Evolutionary conservation across 1,139 yeast genomes (phyloP).

Genomic region (Geotrichum europaeum): DNA sequence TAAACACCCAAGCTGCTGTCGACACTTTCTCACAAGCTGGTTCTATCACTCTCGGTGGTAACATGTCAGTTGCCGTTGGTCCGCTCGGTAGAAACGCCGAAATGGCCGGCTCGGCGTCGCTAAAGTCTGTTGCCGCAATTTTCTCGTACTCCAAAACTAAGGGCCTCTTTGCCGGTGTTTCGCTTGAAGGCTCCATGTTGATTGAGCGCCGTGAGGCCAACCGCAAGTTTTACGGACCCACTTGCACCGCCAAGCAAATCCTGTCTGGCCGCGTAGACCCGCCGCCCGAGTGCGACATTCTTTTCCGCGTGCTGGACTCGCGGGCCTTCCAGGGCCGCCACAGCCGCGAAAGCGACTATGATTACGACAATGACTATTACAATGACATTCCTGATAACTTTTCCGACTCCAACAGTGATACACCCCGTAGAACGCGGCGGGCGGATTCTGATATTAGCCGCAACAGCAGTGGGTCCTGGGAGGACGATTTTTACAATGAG

Average conservation of each 20-base stretch:
- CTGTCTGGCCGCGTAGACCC: slow-evolving; percentile 81
- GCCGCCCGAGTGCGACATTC: slow-evolving; percentile 88
- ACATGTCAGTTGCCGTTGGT: slow-evolving; percentile 95
- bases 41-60: slow-evolving; percentile 91
- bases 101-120: slow-evolving; percentile 93
- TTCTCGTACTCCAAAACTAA: slow-evolving; percentile 93
- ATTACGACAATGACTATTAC: slow-evolving; percentile 55
- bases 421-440: slow-evolving; percentile 19
- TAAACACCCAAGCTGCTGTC: slow-evolving; percentile 82
- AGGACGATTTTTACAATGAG: slow-evolving; percentile 15
- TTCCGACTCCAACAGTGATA: slow-evolving; percentile 28
- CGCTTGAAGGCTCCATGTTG: slow-evolving; percentile 92
- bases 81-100: slow-evolving; percentile 97
- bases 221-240: slow-evolving; percentile 84
- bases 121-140: slow-evolving; percentile 82
- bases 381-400: slow-evolving; percentile 64
- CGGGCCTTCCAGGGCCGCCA: slow-evolving; percentile 68
- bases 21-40: slow-evolving; percentile 93
- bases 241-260: slow-evolving; percentile 78
- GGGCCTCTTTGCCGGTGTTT: slow-evolving; percentile 95
- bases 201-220: slow-evolving; percentile 96
- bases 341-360: slow-evolving; percentile 33
- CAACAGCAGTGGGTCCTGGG: slow-evolving; percentile 10
- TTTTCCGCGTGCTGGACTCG: slow-evolving; percentile 79
- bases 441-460: neutral